Evolutionary conservation across 2,329 filamentous ascomycete species (phyloP), one percentile per base, ranked within the genome.

Genomic region (Tolypocladium endophyticum): DNA sequence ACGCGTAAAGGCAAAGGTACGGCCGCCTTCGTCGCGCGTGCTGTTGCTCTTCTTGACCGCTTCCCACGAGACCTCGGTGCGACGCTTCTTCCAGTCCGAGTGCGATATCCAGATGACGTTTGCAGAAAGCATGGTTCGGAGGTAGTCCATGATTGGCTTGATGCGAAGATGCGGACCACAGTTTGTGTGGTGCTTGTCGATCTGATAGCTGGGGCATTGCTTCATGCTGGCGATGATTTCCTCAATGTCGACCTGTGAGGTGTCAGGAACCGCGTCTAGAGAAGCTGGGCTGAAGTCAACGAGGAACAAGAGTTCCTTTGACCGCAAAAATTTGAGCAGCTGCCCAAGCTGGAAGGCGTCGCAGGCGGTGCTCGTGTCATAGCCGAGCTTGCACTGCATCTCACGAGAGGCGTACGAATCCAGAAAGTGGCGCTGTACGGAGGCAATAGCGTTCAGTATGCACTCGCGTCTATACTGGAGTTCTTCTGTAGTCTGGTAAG

Each of bases 341-440:
- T 92, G 87, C 28, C 88, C 89, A 1, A 92, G 81, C 72, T 92
- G 89, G 67, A 88, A 92, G 2, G 85, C 86, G 73, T 92, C 89
- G 70, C 89, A 92, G 50, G 87, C 84, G 2, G 81, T 73, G 62
- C 85, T 88, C 2, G 84, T 86, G 67, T 90, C 87, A 71, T 92
- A 92, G 58, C 88, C 88, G 0, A 90, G 79, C 66, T 84, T 85
- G 71, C 89, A 92, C 69, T 91, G 88, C 9, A 76, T 73, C 38
- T 74, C 79, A n/a, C 85, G 83, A 12, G 87, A 88, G 1, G 83
- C 83, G 70, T 91, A 92, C 0, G 88, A 74, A 8, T 71, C 69
- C 3, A 92, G 74, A 60, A 90, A 91, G 69, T 91, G 84, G 0
- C 77, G 76, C 61, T 87, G 87, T 1, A 91, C 76, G 0, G 87